Base-by-base conservation (phyloP, 2,329 filamentous ascomycete species). In the Paecilomyces formosus region DNA sequence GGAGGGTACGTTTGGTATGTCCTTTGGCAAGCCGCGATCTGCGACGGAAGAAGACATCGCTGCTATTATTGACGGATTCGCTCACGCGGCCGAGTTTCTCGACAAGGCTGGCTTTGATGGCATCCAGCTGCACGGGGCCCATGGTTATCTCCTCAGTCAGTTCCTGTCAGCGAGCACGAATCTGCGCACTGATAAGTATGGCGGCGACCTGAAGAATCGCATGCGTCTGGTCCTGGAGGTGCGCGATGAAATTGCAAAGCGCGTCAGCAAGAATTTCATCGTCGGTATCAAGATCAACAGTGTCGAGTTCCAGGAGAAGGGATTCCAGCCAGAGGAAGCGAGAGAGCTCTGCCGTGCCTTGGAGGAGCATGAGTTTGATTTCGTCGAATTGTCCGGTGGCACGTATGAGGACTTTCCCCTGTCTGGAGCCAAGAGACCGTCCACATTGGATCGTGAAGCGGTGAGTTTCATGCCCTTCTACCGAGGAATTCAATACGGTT, bases 181-280 rank as follows among this genome's bases (percentile, higher is more conserved):
- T 64, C 66, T 78, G 70, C 80, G 86, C 53, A 88, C 82, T 22
- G 86, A 88, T 68, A 65, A 79, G 56, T 89, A 88, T 68, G 86
- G 87, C 55, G 86, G 87, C 58, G 15, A n/a, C 12, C 18, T 50
- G 26, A n/a, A 56, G 35, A 49, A 51, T 51, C 24, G 35, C 21
- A 56, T 56, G 55, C 31, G 33, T 57, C 21, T 53, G 39, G 8
- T 45, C 35, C n/a, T 57, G 26, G 53, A 54, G n/a, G 53, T 33
- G 31, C 53, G 28, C 22, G 31, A 45, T 26, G 22, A 33, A 7
- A 18, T 24, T 13, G n/a, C 28, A 18, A 22, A 24, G 11, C 13
- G 18, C 55, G 21, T 61, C 68, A 45, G 35, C 15, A 45, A 45
- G 1, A 61, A 61, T 33, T 81, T 84, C 64, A 70, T 79, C 45